Evolutionary conservation across 1,139 yeast species (phyloP), one percentile per base, ranked within the genome.

Genomic region (Meyerozyma guilliermondii): DNA sequence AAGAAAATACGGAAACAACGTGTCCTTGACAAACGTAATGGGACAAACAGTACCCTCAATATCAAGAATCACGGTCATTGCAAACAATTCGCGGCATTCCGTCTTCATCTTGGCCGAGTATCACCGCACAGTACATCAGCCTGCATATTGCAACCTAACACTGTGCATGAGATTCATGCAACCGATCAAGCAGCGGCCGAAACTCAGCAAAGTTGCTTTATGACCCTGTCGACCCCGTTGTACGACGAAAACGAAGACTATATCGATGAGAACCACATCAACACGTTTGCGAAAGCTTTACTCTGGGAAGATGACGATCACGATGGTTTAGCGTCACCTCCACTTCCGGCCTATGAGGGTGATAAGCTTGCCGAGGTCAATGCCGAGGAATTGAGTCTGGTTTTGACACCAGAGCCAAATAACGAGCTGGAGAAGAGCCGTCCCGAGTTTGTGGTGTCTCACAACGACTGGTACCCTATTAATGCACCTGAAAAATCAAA

Each of bases 31-130:
- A 55, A 88, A 89, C 1, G 89, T 74, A 28, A 89, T 88, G 3
- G 96, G 91, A 58, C 97, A 89, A 18, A 91, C 80, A 0, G 97
- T 89, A 16, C 98, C 98, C 58, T 91, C 97, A 23, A 88, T 87
- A 53, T 88, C 97, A 9, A 87, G 66, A 3, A 83, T 62, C 9
- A 79, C 22, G 7, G 22, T 20, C 22, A 20, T 20, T 3, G 22
- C 22, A 20, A 20, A 20, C 22, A 6, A 20, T 6, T 20, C 22
- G 22, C 22, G 7, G 7, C 2, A 6, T 4, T 5, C 22, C 5
- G 6, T 2, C 22, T 5, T 20, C 22, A 3, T 4, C 5, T 20
- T 30, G 4, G 34, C 18, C 11, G 7, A 11, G 6, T 2, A 4
- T 7, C 13, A 16, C 16, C 34, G 34, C 34, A 30, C 18, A 13